Evolutionary conservation across 805 yeast genomes (phyloP), one percentile per base, ranked within the genome.

Genomic region (Wickerhamiella spandovensis): DNA sequence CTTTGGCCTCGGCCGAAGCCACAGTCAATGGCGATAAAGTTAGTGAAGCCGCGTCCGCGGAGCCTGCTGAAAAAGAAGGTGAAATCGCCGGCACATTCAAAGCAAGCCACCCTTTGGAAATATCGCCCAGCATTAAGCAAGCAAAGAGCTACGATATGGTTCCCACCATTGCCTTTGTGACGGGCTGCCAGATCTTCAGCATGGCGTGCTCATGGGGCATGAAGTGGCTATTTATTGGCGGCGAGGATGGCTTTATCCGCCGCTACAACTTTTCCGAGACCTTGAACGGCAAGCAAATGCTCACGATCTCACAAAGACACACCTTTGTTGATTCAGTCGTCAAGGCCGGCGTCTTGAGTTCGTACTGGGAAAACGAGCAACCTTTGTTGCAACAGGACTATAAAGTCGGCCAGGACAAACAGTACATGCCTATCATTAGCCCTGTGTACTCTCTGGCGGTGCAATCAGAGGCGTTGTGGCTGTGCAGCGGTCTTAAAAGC

Each of bases 281-380:
- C 1, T 75, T 92, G 22, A 89, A 84, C 59, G 97, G 97, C 17
- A 84, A 83, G 57, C 71, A 82, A 6, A 90, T 92, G 5, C 70
- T 92, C 48, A 90, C 97, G 0, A 84, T 88, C 53, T 87, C 95
- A 2, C 98, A 92, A 64, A 79, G 78, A 60, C 97, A 92, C 64
- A 83, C 85, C 46, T 71, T 88, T 47, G 87, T 87, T 22, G 98
- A 92, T 63, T 77, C 92, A 1, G 77, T 92, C 30, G 75, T 83
- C 8, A 82, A 83, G 60, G 92, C 88, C 0, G 98, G 97, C 6
- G 81, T 86, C 5, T 67, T 89, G 5, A 62, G 75, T 15, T 82
- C 92, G 0, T 90, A 87, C 68, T 92, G 97, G 96, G 97, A 90
- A 61, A 92, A 92, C 65, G 97, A 92, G 67, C 85, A 88, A 59